phyloP scores from a whole-genome alignment of 2,329 filamentous ascomycete genomes.

The Aspergillus udagawae region DNA sequence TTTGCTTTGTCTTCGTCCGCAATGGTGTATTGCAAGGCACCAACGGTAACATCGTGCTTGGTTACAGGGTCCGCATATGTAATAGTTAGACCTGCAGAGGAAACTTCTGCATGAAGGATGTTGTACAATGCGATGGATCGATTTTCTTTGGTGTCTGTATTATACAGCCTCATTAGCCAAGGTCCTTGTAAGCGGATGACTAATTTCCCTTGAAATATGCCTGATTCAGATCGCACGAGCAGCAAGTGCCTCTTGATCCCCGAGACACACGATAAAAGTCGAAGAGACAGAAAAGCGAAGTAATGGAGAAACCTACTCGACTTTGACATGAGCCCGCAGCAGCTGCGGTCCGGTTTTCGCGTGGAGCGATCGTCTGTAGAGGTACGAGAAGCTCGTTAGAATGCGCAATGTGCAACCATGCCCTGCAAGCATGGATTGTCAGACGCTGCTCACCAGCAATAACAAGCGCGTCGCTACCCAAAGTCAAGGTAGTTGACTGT shows the following conservation, averaged over 20 bases:
- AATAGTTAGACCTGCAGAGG: slow-evolving; percentile 60
- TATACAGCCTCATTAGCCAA: slow-evolving; percentile 5
- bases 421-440: slow-evolving; percentile 1
- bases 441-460: slow-evolving; percentile 48
- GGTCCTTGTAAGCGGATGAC: background rate
- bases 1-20: slow-evolving; percentile 48
- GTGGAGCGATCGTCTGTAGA: slow-evolving; percentile 51
- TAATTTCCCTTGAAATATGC: background rate
- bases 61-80: slow-evolving; percentile 63
- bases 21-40: slow-evolving; percentile 59
- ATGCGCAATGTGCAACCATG: background rate
- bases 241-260: background rate
- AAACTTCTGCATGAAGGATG: slow-evolving; percentile 73
- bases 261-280: background rate
- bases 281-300: background rate
- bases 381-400: slow-evolving; percentile 1
- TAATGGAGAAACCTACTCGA: slow-evolving; percentile 39
- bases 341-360: slow-evolving; percentile 47
- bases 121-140: slow-evolving; percentile 73
- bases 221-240: background rate
- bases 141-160: slow-evolving; percentile 45
- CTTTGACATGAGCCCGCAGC: slow-evolving; percentile 53
- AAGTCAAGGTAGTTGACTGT: slow-evolving; percentile 56
- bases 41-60: slow-evolving; percentile 58
- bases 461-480: slow-evolving; percentile 58